These are phyloP conservation scores for Colletotrichum truncatum DNA, from an alignment of 2,329 filamentous ascomycete genomes.

Conservation along the genomic window DNA sequence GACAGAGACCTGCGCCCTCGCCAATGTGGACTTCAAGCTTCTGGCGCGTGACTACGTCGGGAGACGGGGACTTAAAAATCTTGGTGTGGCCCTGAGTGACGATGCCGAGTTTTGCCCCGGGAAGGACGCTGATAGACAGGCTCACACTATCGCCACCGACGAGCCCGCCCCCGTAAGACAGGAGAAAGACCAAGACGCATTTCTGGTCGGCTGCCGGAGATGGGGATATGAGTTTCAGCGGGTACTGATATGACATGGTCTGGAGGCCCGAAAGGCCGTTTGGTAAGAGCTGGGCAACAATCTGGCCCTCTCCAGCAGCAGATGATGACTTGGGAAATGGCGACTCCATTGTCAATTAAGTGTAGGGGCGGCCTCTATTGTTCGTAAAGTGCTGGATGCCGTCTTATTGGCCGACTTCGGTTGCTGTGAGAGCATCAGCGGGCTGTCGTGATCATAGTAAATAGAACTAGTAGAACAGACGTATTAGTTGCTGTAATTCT, in stretches of 20 bases:
- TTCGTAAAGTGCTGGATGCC: background rate
- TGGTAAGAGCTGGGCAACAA: constrained; percentile 78
- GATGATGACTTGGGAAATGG: constrained; percentile 82
- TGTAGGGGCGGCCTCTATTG: background rate
- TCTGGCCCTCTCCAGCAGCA: constrained; percentile 79
- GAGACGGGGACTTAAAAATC: constrained; percentile 82
- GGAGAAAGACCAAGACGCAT: constrained; percentile 84
- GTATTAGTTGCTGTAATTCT: too few species aligned
- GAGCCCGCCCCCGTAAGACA: constrained; percentile 94
- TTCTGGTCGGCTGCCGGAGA: constrained; percentile 69
- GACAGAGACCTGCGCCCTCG: constrained; percentile 64
- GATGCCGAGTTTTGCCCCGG: constrained; percentile 72
- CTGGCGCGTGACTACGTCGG: constrained; percentile 66
- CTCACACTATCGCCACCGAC: constrained; percentile 87
- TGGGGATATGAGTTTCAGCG: constrained; percentile 91
- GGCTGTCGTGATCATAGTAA: too few species aligned
- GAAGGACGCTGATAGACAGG: constrained; percentile 73
- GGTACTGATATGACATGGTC: constrained; percentile 88
- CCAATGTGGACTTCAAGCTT: constrained; percentile 60
- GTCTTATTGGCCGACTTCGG: too few species aligned
- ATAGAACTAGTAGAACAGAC: too few species aligned
- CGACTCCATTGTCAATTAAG: constrained; percentile 62
- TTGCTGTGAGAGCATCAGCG: background rate
- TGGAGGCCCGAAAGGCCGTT: constrained; percentile 76
- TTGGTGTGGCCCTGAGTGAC: constrained; percentile 88